Evolutionary conservation across 306 rosid genomes (phyloP).

Genomic region (Arachis stenosperma): DNA sequence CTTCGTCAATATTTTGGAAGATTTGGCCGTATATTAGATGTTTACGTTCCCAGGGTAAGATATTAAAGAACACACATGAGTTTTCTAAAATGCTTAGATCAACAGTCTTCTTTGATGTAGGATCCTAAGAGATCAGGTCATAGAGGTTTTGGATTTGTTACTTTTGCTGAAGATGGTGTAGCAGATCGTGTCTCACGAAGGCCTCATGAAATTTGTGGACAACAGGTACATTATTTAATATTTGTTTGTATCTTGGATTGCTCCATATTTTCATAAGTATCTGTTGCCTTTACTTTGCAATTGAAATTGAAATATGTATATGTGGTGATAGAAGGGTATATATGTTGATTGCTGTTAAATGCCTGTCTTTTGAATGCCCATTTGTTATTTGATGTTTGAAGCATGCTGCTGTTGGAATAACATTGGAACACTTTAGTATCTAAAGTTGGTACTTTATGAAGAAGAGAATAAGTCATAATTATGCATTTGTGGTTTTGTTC

Average conservation of each 20-base stretch:
- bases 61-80: background rate
- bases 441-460: background rate
- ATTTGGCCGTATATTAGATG: constrained; percentile 90
- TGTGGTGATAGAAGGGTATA: constrained; percentile 26
- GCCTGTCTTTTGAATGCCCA: background rate
- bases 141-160: constrained; percentile 96
- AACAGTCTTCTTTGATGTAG: constrained; percentile 44
- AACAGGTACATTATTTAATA: constrained; percentile 59
- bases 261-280: background rate
- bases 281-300: background rate
- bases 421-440: constrained; percentile 1
- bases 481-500: constrained; percentile 16
- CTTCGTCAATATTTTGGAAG: constrained; percentile 93
- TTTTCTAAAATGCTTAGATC: constrained; percentile 33
- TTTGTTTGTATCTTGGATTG: constrained; percentile 1
- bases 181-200: constrained; percentile 92
- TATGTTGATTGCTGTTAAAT: background rate
- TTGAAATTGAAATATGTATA: background rate
- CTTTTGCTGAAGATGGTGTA: constrained; percentile 92
- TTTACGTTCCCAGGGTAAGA: constrained; percentile 87
- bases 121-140: constrained; percentile 92
- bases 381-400: background rate
- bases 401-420: constrained; percentile 11
- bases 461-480: constrained; percentile 24
- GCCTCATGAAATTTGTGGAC: constrained; percentile 92